Base-by-base conservation (phyloP, 331 rosid genomes). In the Rhamnella rubrinervis region DNA sequence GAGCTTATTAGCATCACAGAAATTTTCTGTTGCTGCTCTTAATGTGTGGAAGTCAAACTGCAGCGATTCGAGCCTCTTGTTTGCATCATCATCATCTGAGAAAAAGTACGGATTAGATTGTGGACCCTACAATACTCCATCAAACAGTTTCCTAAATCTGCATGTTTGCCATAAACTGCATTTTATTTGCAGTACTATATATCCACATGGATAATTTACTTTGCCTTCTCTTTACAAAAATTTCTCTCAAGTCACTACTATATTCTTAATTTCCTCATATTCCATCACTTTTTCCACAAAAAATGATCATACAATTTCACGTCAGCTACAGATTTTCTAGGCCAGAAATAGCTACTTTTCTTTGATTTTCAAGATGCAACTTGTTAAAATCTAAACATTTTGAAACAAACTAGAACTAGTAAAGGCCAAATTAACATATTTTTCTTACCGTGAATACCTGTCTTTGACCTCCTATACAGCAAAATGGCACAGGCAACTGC, bases 401-500 rank as follows among this genome's bases (percentile, higher is more conserved):
- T 51, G 21, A 16, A 51, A 15, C 19, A 50, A 50, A 50, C 1
- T 13, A 50, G 14, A 50, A 51, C n/a, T 15, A 51, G 5, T 6
- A 51, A 51, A 16, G n/a, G 0, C 13, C n/a, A 14, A 16, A 51
- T 7, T 51, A 51, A 3, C n/a, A 15, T 16, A 37, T 18, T 38
- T 38, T 3, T 62, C 52, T 62, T 62, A 62, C 66, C 21, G 39
- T 62, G 66, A 26, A 4, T 8, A 39, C 2, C 50, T 62, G 39
- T 17, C 66, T 37, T 62, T 37, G 66, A n/a, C 47, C 66, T 62
- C 16, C 28, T n/a, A 21, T 62, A 62, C 5, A 62, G 52, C 14
- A 62, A 62, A 39, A 62, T 40, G 52, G 66, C 25, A 39, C 66
- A 62, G 41, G 46, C 52, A 4, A 40, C 41, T 37, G 66, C 66